Base-by-base conservation (phyloP, 139 green algal species). In the Spirogloea muscicola region DNA sequence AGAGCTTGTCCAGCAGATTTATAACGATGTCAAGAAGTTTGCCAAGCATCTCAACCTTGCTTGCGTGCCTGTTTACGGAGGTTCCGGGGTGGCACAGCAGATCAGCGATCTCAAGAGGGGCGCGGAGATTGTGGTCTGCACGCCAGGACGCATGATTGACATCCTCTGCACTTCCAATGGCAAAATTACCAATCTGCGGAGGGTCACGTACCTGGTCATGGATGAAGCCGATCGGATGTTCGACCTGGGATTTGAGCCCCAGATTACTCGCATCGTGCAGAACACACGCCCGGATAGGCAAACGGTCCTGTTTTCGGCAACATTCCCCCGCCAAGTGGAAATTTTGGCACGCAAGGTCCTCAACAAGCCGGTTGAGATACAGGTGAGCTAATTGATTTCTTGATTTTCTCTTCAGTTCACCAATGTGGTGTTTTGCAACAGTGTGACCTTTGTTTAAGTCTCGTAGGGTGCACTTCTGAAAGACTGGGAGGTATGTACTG, bases 201-300 rank as follows among this genome's bases (percentile, higher is more conserved):
- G 94, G 2, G 93, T 99, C 29, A 98, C 93, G 0, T 97, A 94
- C 82, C 77, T 99, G 41, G 94, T 98, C 10, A 72, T 99, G 80
- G 94, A 99, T 66, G 94, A 99, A 85, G 94, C 94, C 0, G 94
- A 99, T 71, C 86, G 94, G 74, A 98, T 98, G 94, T 99, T 99
- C 77, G 94, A 98, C 89, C 96, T 98, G 94, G 90, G 90, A 2
- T 95, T 95, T 40, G 90, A 93, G 74, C 90, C 90, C 51, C 89
- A 95, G 82, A 94, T 95, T 81, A 89, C 76, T 61, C 77, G 85
- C 52, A 88, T 96, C 33, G 73, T 93, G 43, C 66, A 88, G 37
- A 94, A 94, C 81, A 91, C 94, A 25, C 88, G 94, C 10, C 94
- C 94, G 0, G 91, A 96, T 81, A 79, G 92, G 16, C 94, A 99